Conservation (phyloP, 306 rosid species). For the Cucumis sativus region Cucumber_9930_V3 NC_026659.2:24480001-24480500, state of each 20-base stretch:
- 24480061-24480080: constrained; percentile 58
- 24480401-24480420: constrained; percentile 45
- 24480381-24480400: constrained; percentile 46
- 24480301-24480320: constrained; percentile 62
- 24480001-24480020: constrained; percentile 85
- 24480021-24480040: constrained; percentile 81
- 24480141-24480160: constrained; percentile 26
- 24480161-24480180: constrained; percentile 25
- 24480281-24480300: constrained; percentile 53
- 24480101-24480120: constrained; percentile 44
- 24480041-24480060: constrained; percentile 62
- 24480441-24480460: constrained; percentile 21
- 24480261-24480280: constrained; percentile 14
- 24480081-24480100: constrained; percentile 46
- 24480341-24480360: constrained; percentile 63
- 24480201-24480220: neutral
- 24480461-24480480: constrained; percentile 33
- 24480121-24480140: constrained; percentile 54
- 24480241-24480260: neutral
- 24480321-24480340: constrained; percentile 44
- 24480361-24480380: constrained; percentile 44
- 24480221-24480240: neutral
- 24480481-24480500: constrained; percentile 53
- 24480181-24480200: neutral
- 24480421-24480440: constrained; percentile 48